A percentile compares a stretch with the other conserved stretches of the same genome.
phyloP scores from a whole-genome alignment of 2,329 filamentous ascomycete species.

The Leptographium lundbergii region DNA sequence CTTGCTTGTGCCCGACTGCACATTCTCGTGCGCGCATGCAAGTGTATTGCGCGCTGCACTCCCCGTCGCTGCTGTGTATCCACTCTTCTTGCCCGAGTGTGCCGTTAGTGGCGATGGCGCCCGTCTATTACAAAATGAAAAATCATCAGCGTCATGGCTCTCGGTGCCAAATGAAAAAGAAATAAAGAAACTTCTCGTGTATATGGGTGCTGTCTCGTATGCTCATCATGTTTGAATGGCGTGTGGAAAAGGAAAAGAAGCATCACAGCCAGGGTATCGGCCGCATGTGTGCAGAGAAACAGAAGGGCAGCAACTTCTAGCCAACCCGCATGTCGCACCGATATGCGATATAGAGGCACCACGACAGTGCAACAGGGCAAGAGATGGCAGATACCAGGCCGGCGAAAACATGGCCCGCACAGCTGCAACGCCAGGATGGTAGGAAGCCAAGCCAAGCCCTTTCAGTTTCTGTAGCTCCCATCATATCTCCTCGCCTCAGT shows the following conservation, averaged over 20 bases:
- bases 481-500: conserved; percentile 24
- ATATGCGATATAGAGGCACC: no score
- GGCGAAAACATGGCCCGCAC: no score
- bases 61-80: not conserved
- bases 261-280: not conserved
- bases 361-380: no score
- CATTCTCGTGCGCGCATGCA: not conserved
- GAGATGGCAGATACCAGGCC: not conserved
- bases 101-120: conserved; percentile 20
- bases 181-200: not conserved
- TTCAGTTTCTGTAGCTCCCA: conserved; percentile 5
- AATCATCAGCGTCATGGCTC: conserved; percentile 25
- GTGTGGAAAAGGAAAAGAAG: not conserved
- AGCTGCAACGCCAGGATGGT: no score
- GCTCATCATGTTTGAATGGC: not conserved
- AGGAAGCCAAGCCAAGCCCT: no score
- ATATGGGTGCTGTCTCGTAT: not conserved
- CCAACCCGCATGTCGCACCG: not conserved
- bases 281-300: not conserved
- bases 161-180: not conserved
- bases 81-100: not conserved
- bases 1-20: not conserved
- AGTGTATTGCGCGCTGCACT: not conserved
- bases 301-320: not conserved
- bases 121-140: conserved; percentile 26